Base-by-base conservation (phyloP, 495 filamentous ascomycete genomes). In the Bombardia bombarda region DNA sequence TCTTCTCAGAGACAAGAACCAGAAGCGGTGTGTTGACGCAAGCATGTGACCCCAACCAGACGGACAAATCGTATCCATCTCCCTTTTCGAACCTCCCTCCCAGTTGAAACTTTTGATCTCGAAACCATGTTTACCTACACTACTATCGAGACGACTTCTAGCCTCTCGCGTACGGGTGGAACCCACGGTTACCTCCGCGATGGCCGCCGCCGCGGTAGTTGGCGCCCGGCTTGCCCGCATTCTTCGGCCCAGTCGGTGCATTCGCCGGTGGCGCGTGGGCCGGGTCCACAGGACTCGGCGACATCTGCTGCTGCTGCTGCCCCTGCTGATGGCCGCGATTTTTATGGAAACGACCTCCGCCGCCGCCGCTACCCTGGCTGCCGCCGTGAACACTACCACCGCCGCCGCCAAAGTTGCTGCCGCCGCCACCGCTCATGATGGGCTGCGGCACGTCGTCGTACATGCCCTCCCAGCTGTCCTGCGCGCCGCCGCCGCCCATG, bases 371-470 rank as follows among this genome's bases (percentile, higher is more conserved):
- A 40, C 51, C 55, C 8, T 49, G 54, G 22, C 63, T 54, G 34
- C 59, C 44, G 26, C 56, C 51, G 42, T 63, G 62, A 4, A 68
- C 66, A 13, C 78, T 75, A 34, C 77, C 61, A 35, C 77, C 71
- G 32, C 77, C 71, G 38, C 69, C 68, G 21, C 72, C 65, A 47
- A 74, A 73, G 34, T 74, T 68, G 34, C 74, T 74, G 37, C 75
- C 38, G 17, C 78, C 74, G 38, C 77, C 73, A 18, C 78, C 78
- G 39, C 79, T 74, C 35, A 82, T 76, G 43, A 82, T 80, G 7
- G 89, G 89, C 55, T 90, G 88, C 18, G 93, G 93, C 1, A 95
- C 88, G 59, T 96, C 92, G 59, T 98, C 92, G 61, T 98, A 98
- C 92, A 98, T 98, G 42, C 92, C 92, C 62, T 98, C 92, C 90